These are phyloP conservation scores for Murraya koenigii DNA, from an alignment of 345 rosid species.

Conservation along the genomic window DNA sequence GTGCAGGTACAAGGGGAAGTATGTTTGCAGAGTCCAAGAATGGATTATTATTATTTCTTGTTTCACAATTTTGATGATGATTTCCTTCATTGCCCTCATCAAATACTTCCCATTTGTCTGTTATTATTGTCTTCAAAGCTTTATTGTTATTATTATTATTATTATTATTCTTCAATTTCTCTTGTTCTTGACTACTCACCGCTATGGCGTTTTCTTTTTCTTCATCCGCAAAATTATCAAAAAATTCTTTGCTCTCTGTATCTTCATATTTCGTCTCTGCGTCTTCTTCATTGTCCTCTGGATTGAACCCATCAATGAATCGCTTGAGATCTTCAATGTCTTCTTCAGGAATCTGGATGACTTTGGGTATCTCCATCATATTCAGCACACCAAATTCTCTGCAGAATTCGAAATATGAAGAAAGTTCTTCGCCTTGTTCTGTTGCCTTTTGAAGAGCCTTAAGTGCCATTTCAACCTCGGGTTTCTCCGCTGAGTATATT, in stretches of 20 bases:
- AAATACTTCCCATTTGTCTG: slow-evolving; percentile 61
- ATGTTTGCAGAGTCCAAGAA: neutral
- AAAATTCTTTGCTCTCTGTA: slow-evolving; percentile 11
- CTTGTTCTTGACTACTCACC: neutral
- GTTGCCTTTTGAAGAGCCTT: slow-evolving; percentile 49
- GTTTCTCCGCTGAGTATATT: slow-evolving; percentile 34
- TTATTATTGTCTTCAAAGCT: slow-evolving; percentile 40
- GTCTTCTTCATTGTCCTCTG: neutral
- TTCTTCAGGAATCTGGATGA: slow-evolving; percentile 40
- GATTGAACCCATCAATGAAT: slow-evolving; percentile 21
- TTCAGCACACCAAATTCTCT: slow-evolving; percentile 45
- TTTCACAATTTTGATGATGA: neutral
- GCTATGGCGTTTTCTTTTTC: slow-evolving; percentile 8
- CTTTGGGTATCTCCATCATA: slow-evolving; percentile 45
- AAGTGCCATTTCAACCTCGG: slow-evolving; percentile 51
- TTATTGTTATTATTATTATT: neutral
- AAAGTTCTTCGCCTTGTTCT: slow-evolving; percentile 44
- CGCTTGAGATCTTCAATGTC: slow-evolving; percentile 49
- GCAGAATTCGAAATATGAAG: slow-evolving; percentile 49
- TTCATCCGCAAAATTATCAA: neutral
- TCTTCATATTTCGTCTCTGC: slow-evolving; percentile 18
- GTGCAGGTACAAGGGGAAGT: slow-evolving; percentile 20
- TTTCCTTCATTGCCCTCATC: slow-evolving; percentile 27
- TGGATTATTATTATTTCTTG: slow-evolving; percentile 5
- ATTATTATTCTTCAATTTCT: neutral